phyloP scores from a whole-genome alignment of 2,329 filamentous ascomycete genomes.

The Eutypella sp. region DNA sequence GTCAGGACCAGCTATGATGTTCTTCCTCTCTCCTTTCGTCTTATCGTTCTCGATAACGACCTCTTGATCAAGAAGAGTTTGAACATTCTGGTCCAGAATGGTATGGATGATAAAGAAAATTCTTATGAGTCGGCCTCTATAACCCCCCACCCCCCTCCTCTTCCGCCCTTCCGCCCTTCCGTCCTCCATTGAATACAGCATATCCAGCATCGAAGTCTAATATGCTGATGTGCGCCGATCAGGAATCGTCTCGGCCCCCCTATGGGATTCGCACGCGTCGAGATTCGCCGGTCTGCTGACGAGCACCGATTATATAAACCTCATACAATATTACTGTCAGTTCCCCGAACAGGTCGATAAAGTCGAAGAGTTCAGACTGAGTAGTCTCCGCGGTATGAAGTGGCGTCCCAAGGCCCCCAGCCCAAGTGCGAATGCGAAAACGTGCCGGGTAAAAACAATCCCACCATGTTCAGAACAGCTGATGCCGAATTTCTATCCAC shows the following conservation, averaged over 20 bases:
- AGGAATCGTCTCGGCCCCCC: slow-evolving; percentile 95
- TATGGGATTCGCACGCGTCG: slow-evolving; percentile 93
- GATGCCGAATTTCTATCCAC: slow-evolving; percentile 7
- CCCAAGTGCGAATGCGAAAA: slow-evolving; percentile 3
- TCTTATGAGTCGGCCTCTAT: too few relatives aligned
- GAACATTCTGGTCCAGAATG: slow-evolving; percentile 92
- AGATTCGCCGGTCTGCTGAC: slow-evolving; percentile 93
- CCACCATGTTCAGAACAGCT: slow-evolving; percentile 9
- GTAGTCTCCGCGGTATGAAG: slow-evolving; percentile 76
- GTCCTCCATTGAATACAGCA: too few relatives aligned
- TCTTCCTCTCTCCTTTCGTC: slow-evolving; percentile 87
- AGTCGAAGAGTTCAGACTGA: slow-evolving; percentile 89
- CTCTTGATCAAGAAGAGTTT: slow-evolving; percentile 96
- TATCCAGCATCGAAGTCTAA: background rate
- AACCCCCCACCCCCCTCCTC: too few relatives aligned
- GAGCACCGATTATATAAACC: slow-evolving; percentile 95
- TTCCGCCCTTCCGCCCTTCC: too few relatives aligned
- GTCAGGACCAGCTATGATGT: slow-evolving; percentile 97
- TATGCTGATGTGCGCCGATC: slow-evolving; percentile 6
- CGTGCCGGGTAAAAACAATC: slow-evolving; percentile 6
- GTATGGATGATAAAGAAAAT: slow-evolving; percentile 49
- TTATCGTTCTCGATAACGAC: slow-evolving; percentile 92
- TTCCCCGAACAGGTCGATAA: slow-evolving; percentile 85
- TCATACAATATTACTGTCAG: slow-evolving; percentile 98
- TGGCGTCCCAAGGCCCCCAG: slow-evolving; percentile 3